phyloP scores from a whole-genome alignment of 2,329 filamentous ascomycete species.

The Orbilia oligospora region DNA sequence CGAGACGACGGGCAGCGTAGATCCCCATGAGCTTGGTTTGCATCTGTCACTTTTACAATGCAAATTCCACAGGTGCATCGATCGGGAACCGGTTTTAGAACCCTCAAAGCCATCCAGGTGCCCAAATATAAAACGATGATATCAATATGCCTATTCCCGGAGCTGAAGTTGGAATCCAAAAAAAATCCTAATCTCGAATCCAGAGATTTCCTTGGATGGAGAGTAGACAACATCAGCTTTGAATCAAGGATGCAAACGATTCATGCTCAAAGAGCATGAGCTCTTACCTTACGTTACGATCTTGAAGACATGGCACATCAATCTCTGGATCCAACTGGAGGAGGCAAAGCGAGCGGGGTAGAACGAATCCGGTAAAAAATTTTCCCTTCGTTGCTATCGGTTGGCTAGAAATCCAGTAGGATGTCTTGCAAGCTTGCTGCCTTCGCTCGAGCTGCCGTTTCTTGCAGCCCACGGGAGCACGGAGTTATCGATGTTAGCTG shows the following conservation, averaged over 20 bases:
- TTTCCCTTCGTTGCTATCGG: slow-evolving; percentile 33
- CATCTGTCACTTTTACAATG: slow-evolving; percentile 44
- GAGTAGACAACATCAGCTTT: slow-evolving; percentile 29
- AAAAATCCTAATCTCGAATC: slow-evolving; percentile 27
- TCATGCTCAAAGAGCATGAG: slow-evolving; percentile 37
- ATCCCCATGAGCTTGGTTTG: slow-evolving; percentile 47
- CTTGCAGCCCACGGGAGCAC: slow-evolving; percentile 38
- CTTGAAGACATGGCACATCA: slow-evolving; percentile 6
- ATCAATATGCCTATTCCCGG: slow-evolving; percentile 55
- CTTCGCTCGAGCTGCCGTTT: slow-evolving; percentile 41
- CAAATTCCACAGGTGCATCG: slow-evolving; percentile 11
- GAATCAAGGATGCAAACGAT: slow-evolving; percentile 42
- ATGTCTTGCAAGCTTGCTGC: slow-evolving; percentile 50
- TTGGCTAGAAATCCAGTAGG: slow-evolving; percentile 36
- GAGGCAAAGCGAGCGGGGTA: slow-evolving; percentile 57
- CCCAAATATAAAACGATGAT: slow-evolving; percentile 41
- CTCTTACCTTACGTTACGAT: background rate
- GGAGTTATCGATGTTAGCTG: slow-evolving; percentile 36
- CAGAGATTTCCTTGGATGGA: slow-evolving; percentile 21
- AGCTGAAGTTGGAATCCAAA: slow-evolving; percentile 14
- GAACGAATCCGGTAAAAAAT: slow-evolving; percentile 37
- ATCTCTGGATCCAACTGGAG: slow-evolving; percentile 19
- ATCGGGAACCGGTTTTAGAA: slow-evolving; percentile 41
- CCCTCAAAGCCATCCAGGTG: slow-evolving; percentile 24
- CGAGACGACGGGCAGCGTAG: slow-evolving; percentile 53